These are phyloP conservation scores for Saussurea involucrata DNA, from an alignment of 129 eudicot species.

Conservation along the genomic window DNA sequence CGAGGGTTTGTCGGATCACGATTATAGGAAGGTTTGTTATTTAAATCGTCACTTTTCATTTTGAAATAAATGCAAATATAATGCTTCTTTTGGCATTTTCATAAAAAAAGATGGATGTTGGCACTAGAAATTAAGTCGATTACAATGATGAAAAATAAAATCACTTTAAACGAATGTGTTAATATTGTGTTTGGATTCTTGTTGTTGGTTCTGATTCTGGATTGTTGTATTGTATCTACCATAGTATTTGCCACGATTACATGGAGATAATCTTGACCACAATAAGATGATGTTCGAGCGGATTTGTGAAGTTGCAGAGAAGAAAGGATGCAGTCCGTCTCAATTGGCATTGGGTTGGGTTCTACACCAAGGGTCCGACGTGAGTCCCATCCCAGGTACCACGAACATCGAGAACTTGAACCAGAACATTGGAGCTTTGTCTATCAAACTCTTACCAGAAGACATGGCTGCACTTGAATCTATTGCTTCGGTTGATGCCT, in stretches of 20 bases:
- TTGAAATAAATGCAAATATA: too few relatives aligned
- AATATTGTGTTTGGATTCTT: too few relatives aligned
- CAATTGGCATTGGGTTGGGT: conserved; percentile 63
- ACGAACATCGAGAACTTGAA: conserved; percentile 39
- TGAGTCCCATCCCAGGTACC: conserved; percentile 59
- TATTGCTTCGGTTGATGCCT: conserved; percentile 29
- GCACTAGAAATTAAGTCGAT: too few relatives aligned
- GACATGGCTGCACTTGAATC: conserved; percentile 42
- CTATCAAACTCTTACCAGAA: conserved; percentile 20
- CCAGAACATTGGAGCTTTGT: conserved; percentile 41
- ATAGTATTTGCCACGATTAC: conserved; percentile 35
- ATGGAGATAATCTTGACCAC: conserved; percentile 45
- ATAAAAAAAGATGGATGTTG: too few relatives aligned
- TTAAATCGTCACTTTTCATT: background rate
- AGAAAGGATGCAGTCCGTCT: conserved; percentile 45
- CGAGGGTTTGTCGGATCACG: conserved; percentile 9
- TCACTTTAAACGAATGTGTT: background rate
- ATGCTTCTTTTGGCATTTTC: background rate
- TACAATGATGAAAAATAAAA: too few relatives aligned
- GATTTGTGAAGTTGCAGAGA: conserved; percentile 35
- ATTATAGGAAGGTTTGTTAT: conserved; percentile 37
- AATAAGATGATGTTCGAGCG: conserved; percentile 28
- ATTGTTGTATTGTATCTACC: background rate
- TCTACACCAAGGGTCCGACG: conserved; percentile 45
- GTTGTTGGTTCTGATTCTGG: background rate